Evolutionary conservation across 768 basidiomycete species (phyloP).

Genomic region (Podaxis mareebaensis): DNA sequence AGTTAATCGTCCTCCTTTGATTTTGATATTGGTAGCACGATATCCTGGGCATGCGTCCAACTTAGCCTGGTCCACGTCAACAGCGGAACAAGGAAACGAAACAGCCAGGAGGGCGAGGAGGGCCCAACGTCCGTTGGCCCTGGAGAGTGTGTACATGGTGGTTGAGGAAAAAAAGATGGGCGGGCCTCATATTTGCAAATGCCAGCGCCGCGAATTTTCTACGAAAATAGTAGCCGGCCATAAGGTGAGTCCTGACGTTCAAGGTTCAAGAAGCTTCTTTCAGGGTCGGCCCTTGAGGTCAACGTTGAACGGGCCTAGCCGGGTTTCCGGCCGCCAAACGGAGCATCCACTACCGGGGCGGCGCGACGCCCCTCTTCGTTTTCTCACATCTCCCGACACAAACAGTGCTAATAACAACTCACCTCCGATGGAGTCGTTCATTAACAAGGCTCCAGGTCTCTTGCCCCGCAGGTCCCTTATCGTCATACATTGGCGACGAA

Average conservation of each 20-base stretch:
- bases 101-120: background rate
- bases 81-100: conserved; percentile 9
- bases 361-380: no score
- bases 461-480: no score
- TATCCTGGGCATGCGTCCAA: conserved; percentile 67
- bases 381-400: no score
- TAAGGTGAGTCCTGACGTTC: background rate
- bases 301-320: no score
- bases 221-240: background rate
- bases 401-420: no score
- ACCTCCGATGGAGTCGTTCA: no score
- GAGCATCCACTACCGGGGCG: no score
- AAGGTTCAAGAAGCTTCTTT: background rate
- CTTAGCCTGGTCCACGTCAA: conserved; percentile 31
- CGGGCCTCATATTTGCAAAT: background rate
- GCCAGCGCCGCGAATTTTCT: background rate
- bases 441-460: no score
- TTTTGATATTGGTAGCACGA: conserved; percentile 45
- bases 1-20: conserved; percentile 38
- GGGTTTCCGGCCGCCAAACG: no score
- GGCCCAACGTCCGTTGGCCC: background rate
- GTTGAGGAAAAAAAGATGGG: background rate
- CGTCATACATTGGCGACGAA: no score
- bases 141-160: conserved; percentile 2
- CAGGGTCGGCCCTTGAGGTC: no score